These are phyloP conservation scores for Sphaerobolus stellatus DNA, from an alignment of 1,284 basidiomycete species.

Conservation along the genomic window DNA sequence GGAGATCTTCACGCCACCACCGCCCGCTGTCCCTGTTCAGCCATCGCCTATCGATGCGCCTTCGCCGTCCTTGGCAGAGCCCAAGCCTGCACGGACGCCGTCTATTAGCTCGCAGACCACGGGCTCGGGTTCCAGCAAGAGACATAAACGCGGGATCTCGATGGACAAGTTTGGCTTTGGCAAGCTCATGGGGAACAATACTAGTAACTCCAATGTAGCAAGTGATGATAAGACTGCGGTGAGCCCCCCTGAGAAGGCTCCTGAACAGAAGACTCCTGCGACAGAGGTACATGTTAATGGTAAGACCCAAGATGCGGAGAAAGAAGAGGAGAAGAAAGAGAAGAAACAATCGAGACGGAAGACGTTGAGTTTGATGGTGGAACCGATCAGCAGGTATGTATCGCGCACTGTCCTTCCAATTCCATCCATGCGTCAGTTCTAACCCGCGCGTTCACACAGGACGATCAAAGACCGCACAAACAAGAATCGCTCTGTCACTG, in stretches of 20 bases:
- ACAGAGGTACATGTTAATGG: constrained; percentile 10
- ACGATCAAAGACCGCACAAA: constrained; percentile 12
- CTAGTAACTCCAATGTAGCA: constrained; percentile 17
- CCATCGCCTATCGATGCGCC: background rate
- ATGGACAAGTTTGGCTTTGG: constrained; percentile 75
- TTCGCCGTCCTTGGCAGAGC: background rate
- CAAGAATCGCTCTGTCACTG: constrained; percentile 13
- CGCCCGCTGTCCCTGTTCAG: background rate
- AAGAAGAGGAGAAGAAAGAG: constrained; percentile 19
- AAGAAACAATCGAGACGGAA: constrained; percentile 67
- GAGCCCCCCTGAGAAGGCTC: background rate
- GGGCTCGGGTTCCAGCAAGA: constrained; percentile 41
- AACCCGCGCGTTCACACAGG: background rate
- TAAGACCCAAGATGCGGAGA: constrained; percentile 7
- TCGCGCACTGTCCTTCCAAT: background rate
- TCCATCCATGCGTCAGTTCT: background rate
- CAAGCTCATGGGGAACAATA: constrained; percentile 51
- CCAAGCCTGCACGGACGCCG: constrained; percentile 7
- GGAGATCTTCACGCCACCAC: background rate
- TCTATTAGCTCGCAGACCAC: constrained; percentile 22
- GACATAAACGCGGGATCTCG: constrained; percentile 62
- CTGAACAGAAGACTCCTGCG: constrained; percentile 3
- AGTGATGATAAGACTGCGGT: background rate
- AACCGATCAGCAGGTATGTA: constrained; percentile 58
- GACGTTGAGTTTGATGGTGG: constrained; percentile 81